These are phyloP conservation scores for Hibiscus trionum DNA, from an alignment of 345 rosid species.

Conservation along the genomic window DNA sequence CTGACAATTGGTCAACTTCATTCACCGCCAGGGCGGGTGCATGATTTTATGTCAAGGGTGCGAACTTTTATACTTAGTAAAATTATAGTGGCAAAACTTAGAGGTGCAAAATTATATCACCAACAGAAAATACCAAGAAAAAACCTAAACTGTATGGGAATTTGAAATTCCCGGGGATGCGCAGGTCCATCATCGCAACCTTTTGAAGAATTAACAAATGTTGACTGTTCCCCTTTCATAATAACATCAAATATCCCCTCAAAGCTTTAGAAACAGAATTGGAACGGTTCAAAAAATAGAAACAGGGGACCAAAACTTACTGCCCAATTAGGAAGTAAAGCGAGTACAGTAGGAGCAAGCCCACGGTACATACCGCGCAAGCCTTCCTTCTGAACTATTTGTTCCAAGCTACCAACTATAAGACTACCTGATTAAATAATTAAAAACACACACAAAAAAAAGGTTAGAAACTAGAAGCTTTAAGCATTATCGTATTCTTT, in stretches of 20 bases:
- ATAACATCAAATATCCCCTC: too few species aligned
- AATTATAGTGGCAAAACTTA: too few species aligned
- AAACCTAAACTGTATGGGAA: background rate
- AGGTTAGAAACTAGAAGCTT: too few species aligned
- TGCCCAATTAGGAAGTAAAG: constrained; percentile 4
- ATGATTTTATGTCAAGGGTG: too few species aligned
- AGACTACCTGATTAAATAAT: constrained; percentile 50
- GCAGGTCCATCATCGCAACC: background rate
- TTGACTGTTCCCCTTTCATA: too few species aligned
- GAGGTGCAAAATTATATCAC: too few species aligned
- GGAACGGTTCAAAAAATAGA: background rate
- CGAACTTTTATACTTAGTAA: too few species aligned
- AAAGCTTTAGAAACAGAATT: background rate
- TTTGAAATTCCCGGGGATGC: background rate
- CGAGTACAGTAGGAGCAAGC: constrained; percentile 2
- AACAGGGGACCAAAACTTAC: constrained; percentile 24
- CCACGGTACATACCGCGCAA: constrained; percentile 8
- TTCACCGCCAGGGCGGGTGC: background rate
- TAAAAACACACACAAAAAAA: background rate
- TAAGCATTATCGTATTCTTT: too few species aligned
- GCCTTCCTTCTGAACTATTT: constrained; percentile 32
- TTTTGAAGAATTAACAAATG: background rate
- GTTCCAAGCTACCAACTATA: constrained; percentile 69
- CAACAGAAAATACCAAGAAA: constrained; percentile 5
- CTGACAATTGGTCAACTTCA: background rate